Base-by-base conservation (phyloP, 73 alveolate genomes). In the Effrenium voratum region DNA sequence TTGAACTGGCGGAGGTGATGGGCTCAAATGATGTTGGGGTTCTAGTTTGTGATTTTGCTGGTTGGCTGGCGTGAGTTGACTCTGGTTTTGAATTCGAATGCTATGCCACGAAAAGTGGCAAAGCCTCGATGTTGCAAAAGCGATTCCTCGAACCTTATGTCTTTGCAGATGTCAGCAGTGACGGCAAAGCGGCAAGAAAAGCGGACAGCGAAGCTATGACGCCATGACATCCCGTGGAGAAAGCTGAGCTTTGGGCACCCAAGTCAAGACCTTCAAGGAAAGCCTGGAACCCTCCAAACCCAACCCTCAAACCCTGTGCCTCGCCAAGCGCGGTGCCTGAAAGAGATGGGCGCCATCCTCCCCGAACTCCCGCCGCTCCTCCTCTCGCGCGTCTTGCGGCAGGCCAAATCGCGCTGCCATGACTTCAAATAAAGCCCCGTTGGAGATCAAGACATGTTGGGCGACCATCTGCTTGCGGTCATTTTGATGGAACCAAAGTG, bases 281-380 rank as follows among this genome's bases (percentile, higher is more conserved):
- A 38, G 44, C 70, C 68, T 4, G 70, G 41, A 16, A 10, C 80
- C 52, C 36, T 43, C 41, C 15, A 43, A 13, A 4, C 72, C 16
- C 93, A 3, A 28, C 46, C 32, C 24, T 5, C 50, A 5, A 34
- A 34, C 50, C 24, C 19, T 46, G 38, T 26, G 57, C 97, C 97
- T 36, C 44, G 88, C 68, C 43, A 90, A 30, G 55, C 97, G 86
- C n/a, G 97, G 88, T 3, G 87, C 22, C 34, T 70, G 57, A 8
- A 90, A 90, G 40, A 90, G 66, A 46, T 90, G 97, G 32, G 5
- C 75, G 24, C 97, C 86, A 5, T 90, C 83, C 57, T 8, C 36
- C 44, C 76, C 86, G 44, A 90, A 76, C 41, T 90, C 88, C 30
- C 46, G 97, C 55, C 97, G 87, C 80, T 90, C 97, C 40, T 55